These are phyloP conservation scores for Globisporangium canariense DNA, from an alignment of 352 stramenopile species.

Conservation along the genomic window DNA sequence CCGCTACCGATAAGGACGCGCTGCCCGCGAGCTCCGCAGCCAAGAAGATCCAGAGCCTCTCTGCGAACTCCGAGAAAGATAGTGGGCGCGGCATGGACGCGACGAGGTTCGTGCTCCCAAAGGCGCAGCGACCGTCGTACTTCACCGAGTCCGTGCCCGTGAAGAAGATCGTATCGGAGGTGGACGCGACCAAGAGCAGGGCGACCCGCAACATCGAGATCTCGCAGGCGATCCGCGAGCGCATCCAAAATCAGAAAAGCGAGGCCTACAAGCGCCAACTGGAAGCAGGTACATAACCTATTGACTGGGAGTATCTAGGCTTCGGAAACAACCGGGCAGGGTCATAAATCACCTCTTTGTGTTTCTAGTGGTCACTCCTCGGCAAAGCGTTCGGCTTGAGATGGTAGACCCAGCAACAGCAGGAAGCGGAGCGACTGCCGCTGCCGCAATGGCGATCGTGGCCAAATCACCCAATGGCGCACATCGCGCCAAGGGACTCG, in stretches of 20 bases:
- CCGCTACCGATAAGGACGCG: slow-evolving; percentile 14
- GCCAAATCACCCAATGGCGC: slow-evolving; percentile 5
- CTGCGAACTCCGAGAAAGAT: slow-evolving; percentile 23
- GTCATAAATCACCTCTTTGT: background rate
- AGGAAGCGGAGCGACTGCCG: background rate
- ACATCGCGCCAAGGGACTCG: slow-evolving; percentile 7
- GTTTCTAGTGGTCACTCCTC: slow-evolving; percentile 9
- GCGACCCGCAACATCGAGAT: slow-evolving; percentile 61
- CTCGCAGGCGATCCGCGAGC: slow-evolving; percentile 61
- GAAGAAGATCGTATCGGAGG: slow-evolving; percentile 60
- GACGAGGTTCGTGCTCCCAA: slow-evolving; percentile 39
- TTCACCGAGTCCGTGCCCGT: slow-evolving; percentile 61
- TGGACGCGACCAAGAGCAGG: slow-evolving; percentile 61
- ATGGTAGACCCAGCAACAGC: background rate
- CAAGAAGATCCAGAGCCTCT: slow-evolving; percentile 43
- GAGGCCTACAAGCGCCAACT: slow-evolving; percentile 40
- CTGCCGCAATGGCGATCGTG: background rate
- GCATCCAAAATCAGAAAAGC: slow-evolving; percentile 36
- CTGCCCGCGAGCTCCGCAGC: slow-evolving; percentile 9
- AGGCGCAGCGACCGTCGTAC: slow-evolving; percentile 42
- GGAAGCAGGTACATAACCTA: slow-evolving; percentile 24
- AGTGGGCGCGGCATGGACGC: slow-evolving; percentile 11
- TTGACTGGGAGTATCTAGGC: background rate
- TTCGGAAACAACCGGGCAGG: background rate
- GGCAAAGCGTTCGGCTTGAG: slow-evolving; percentile 17